Evolutionary conservation across 305 asterid genomes (phyloP).

Genomic region (Solanum hybrid): DNA sequence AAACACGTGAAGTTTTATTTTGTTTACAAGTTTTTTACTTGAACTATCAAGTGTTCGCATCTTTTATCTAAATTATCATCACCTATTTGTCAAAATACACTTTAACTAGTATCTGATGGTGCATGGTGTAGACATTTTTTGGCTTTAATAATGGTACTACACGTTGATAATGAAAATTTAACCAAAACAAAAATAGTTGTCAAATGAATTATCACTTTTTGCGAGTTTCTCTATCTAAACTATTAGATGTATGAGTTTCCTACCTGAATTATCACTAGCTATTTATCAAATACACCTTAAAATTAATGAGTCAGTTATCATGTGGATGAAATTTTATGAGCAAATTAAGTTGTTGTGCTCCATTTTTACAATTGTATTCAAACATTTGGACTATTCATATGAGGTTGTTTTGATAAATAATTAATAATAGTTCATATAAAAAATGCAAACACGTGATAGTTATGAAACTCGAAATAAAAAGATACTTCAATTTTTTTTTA

Average conservation of each 20-base stretch:
- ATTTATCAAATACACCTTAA: not conserved
- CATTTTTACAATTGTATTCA: not conserved
- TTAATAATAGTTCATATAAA: rapidly evolving
- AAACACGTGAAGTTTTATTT: not conserved
- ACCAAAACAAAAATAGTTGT: not conserved
- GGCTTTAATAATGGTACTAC: not conserved
- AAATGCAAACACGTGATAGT: not conserved
- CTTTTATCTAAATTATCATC: not conserved
- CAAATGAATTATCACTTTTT: too few relatives aligned
- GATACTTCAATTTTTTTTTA: not conserved
- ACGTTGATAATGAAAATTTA: not conserved
- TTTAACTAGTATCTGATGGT: not conserved
- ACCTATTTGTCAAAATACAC: not conserved
- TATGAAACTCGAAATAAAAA: not conserved
- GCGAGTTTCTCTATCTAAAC: not conserved
- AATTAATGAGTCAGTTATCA: not conserved
- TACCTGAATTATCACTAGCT: rapidly evolving
- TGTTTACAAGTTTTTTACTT: not conserved
- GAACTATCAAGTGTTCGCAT: not conserved
- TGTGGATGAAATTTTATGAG: not conserved
- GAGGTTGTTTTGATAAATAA: not conserved
- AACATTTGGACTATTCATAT: not conserved
- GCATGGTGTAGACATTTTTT: not conserved
- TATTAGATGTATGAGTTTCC: too few relatives aligned
- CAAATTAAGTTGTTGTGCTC: not conserved